These are phyloP conservation scores for Penicillium sp. DNA, from an alignment of 2,329 filamentous ascomycete genomes.

Conservation along the genomic window DNA sequence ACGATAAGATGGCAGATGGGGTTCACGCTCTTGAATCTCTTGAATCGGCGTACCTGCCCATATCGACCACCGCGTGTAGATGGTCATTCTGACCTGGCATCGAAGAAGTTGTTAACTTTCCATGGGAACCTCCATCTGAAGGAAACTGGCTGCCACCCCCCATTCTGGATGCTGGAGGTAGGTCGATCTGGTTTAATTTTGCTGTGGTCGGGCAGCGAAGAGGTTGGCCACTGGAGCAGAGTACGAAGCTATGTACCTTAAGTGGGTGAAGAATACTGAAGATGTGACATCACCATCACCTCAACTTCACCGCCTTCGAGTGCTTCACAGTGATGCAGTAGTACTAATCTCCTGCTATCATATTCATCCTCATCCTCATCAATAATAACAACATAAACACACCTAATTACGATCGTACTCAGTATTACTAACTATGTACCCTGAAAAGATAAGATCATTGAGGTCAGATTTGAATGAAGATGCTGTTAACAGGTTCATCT, in stretches of 20 bases:
- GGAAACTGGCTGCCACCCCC: conserved; percentile 17
- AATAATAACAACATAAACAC: too few relatives aligned
- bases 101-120: neutral
- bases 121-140: neutral
- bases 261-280: too few relatives aligned
- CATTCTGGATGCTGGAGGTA: conserved; percentile 11
- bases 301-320: neutral
- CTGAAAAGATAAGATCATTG: too few relatives aligned
- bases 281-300: neutral
- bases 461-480: too few relatives aligned
- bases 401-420: too few relatives aligned
- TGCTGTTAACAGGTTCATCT: too few relatives aligned
- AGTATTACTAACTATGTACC: too few relatives aligned
- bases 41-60: conserved; percentile 43
- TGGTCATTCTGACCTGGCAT: conserved; percentile 20
- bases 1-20: neutral
- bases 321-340: too few relatives aligned
- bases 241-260: too few relatives aligned
- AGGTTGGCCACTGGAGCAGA: too few relatives aligned
- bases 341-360: too few relatives aligned
- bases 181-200: neutral
- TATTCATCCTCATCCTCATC: too few relatives aligned
- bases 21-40: neutral
- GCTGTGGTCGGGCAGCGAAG: neutral
- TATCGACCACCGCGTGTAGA: conserved; percentile 44